These are phyloP conservation scores for Pezicula radicicola DNA, from an alignment of 2,329 filamentous ascomycete genomes.

Conservation along the genomic window DNA sequence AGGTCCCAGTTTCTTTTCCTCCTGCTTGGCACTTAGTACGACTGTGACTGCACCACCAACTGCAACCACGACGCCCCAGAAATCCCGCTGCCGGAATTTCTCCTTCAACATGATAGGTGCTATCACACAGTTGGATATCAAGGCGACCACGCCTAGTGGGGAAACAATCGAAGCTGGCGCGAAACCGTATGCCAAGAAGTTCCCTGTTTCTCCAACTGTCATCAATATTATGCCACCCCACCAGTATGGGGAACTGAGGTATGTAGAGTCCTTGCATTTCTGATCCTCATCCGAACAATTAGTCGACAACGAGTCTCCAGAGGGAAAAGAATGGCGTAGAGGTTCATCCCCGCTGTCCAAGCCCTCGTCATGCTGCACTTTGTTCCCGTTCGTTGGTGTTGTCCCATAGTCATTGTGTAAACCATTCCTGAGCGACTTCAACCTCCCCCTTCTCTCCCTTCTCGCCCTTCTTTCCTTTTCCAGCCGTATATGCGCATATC, in stretches of 20 bases:
- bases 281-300: slow-evolving; percentile 33
- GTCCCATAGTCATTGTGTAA: slow-evolving; percentile 40
- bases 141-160: slow-evolving; percentile 90
- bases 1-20: slow-evolving; percentile 87
- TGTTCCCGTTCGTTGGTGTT: slow-evolving; percentile 27
- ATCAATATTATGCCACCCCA: slow-evolving; percentile 93
- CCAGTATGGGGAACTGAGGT: slow-evolving; percentile 92
- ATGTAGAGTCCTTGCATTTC: slow-evolving; percentile 50
- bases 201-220: slow-evolving; percentile 88
- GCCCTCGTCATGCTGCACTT: slow-evolving; percentile 17
- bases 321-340: slow-evolving; percentile 48
- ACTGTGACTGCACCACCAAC: slow-evolving; percentile 87
- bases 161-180: slow-evolving; percentile 97
- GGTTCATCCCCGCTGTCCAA: slow-evolving; percentile 47
- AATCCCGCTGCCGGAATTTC: slow-evolving; percentile 78
- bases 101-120: slow-evolving; percentile 94
- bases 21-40: slow-evolving; percentile 83
- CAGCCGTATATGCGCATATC: slow-evolving; percentile 88
- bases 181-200: slow-evolving; percentile 96
- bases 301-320: slow-evolving; percentile 36
- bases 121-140: slow-evolving; percentile 96
- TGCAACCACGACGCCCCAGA: slow-evolving; percentile 83
- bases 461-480: slow-evolving; percentile 64
- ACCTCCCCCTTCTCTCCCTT: slow-evolving; percentile 51
- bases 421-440: slow-evolving; percentile 43